phyloP scores from a whole-genome alignment of 495 filamentous ascomycete species.

The Parathielavia hyrcaniae region DNA sequence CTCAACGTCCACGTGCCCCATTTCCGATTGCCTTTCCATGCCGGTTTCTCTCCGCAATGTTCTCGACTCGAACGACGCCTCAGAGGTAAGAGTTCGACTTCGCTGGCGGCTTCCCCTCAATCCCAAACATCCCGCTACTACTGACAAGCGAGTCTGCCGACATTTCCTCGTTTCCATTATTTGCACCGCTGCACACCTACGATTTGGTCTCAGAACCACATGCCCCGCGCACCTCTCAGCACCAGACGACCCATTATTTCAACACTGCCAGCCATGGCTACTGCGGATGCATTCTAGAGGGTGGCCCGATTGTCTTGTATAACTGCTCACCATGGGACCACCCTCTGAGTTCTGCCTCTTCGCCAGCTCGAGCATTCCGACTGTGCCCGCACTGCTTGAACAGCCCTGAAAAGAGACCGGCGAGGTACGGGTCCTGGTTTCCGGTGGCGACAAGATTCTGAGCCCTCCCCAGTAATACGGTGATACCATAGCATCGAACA shows the following conservation, averaged over 20 bases:
- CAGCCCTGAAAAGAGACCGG: not conserved
- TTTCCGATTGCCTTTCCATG: conserved; percentile 18
- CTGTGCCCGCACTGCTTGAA: not conserved
- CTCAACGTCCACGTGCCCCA: conserved; percentile 24
- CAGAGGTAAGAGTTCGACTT: not conserved
- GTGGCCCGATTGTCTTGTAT: conserved; percentile 40
- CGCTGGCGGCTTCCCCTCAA: conserved; percentile 25
- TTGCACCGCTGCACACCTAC: not conserved
- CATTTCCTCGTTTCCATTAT: not conserved
- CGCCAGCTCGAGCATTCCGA: conserved; percentile 18
- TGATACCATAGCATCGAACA: not conserved
- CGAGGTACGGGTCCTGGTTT: no score
- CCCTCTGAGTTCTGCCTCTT: conserved; percentile 37
- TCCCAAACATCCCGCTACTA: conserved; percentile 2
- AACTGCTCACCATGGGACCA: conserved; percentile 46
- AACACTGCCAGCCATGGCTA: conserved; percentile 36
- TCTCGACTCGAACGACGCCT: not conserved
- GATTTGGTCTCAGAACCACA: conserved; percentile 5
- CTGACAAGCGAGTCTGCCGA: not conserved
- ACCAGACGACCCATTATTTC: conserved; percentile 14
- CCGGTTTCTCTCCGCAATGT: not conserved
- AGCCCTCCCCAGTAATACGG: not conserved
- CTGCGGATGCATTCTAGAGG: conserved; percentile 47
- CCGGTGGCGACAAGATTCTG: not conserved
- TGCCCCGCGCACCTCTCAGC: conserved; percentile 20